Base-by-base conservation (phyloP, 768 basidiomycete species). In the Paxillus ammoniavirescens region DNA sequence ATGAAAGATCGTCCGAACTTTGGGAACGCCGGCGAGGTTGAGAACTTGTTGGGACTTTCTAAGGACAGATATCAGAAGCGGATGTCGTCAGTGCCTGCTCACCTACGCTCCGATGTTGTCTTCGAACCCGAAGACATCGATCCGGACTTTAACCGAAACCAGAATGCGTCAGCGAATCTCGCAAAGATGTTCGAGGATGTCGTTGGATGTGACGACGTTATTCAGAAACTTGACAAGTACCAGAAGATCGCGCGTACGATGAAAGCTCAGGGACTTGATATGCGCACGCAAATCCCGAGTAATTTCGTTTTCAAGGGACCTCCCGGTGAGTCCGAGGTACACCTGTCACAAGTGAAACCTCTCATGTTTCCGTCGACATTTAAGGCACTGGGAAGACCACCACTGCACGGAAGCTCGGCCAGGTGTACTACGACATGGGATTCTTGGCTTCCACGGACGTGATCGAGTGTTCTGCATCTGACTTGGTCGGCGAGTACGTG, bases 231-330 rank as follows among this genome's bases (percentile, higher is more conserved):
- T 1, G 61, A 65, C n/a, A 64, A 69, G 13, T 86, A 78, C 52
- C 87, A 87, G 60, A 67, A 73, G 46, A 75, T 82, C 30, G 79
- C 81, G 2, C 61, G 55, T 4, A 66, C 59, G 15, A 73, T 77
- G 66, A 80, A 78, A 59, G 60, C 57, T 0, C 63, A 70, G 30
- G 73, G 74, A 3, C 62, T 73, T 35, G 77, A 84, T 54, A 66
- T 74, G 17, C 73, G 78, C 4, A 72, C 77, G n/a, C 71, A 75
- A 14, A 78, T 87, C 38, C 85, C 21, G 21, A 87, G 70, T 7
- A 76, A 75, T 41, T 89, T 87, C 47, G 74, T 89, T 2, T 88
- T 89, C 75, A 87, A 84, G 58, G 87, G 87, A 0, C 87, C 87
- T 4, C 87, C 87, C 60, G 86, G 81, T 84, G 30, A 4, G 61